phyloP scores from a whole-genome alignment of 352 stramenopile species.

The Halophytophthora polymorphica region DNA sequence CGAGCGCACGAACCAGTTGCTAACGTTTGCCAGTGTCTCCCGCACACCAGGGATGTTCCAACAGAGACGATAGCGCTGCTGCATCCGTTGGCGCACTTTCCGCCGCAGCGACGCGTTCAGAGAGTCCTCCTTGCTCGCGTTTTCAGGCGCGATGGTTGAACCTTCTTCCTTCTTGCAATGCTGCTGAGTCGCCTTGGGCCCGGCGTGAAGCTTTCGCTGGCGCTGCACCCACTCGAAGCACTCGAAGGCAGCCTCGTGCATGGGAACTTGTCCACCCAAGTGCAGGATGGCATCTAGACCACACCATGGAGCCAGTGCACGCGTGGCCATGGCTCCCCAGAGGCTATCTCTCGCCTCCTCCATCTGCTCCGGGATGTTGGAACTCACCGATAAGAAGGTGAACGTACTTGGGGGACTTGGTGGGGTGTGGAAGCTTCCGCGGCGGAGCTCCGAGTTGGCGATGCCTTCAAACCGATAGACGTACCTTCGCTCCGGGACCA shows the following conservation, averaged over 20 bases:
- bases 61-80: constrained; percentile 62
- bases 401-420: constrained; percentile 12
- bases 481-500: constrained; percentile 58
- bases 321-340: constrained; percentile 47
- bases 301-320: constrained; percentile 56
- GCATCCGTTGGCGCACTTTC: constrained; percentile 55
- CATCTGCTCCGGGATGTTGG: constrained; percentile 64
- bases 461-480: constrained; percentile 74
- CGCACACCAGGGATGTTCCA: constrained; percentile 70
- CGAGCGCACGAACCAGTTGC: constrained; percentile 63
- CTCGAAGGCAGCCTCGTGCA: constrained; percentile 64
- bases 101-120: constrained; percentile 13
- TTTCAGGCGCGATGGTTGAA: neutral
- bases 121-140: constrained; percentile 1
- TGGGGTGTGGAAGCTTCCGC: constrained; percentile 67
- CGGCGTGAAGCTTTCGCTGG: constrained; percentile 19
- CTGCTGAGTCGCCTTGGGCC: neutral
- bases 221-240: constrained; percentile 54
- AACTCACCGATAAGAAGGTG: constrained; percentile 66
- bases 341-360: constrained; percentile 52
- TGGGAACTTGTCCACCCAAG: constrained; percentile 66
- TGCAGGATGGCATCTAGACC: constrained; percentile 72
- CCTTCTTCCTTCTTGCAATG: neutral
- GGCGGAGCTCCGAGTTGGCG: constrained; percentile 40
- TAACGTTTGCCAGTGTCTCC: constrained; percentile 53